These are phyloP conservation scores for Ustilago loliicola DNA, from an alignment of 1,284 basidiomycete species.

Conservation along the genomic window DNA sequence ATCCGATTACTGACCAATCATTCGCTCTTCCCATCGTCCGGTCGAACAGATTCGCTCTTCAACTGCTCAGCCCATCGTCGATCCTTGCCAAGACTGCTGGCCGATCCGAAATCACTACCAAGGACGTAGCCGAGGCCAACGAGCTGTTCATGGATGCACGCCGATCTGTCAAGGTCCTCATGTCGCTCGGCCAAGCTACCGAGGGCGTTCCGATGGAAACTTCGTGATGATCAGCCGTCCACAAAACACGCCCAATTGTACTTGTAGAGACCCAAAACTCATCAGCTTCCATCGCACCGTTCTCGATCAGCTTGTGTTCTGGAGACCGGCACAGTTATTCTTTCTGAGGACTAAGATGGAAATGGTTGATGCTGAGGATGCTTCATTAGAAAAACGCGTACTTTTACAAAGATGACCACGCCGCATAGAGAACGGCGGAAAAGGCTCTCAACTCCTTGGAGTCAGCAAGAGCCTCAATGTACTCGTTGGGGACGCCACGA, in stretches of 20 bases:
- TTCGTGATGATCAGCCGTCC: constrained; percentile 14
- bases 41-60: constrained; percentile 82
- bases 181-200: constrained; percentile 22
- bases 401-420: constrained; percentile 65
- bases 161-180: constrained; percentile 57
- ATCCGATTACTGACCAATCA: not conserved
- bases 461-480: constrained; percentile 75
- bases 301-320: not conserved
- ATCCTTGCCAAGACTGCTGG: constrained; percentile 85
- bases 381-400: constrained; percentile 8
- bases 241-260: constrained; percentile 12
- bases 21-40: not conserved
- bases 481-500: constrained; percentile 81
- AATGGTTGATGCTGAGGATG: not conserved
- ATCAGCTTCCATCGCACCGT: not conserved
- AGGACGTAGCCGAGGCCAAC: constrained; percentile 90
- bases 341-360: not conserved
- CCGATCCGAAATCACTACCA: constrained; percentile 82
- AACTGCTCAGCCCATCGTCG: constrained; percentile 90
- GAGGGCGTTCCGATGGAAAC: constrained; percentile 53
- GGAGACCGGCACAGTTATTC: not conserved
- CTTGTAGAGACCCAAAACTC: constrained; percentile 28
- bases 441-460: constrained; percentile 74
- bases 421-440: constrained; percentile 74
- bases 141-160: constrained; percentile 92